Base-by-base conservation (phyloP, 768 basidiomycete genomes). In the Fibroporia radiculosa region DNA sequence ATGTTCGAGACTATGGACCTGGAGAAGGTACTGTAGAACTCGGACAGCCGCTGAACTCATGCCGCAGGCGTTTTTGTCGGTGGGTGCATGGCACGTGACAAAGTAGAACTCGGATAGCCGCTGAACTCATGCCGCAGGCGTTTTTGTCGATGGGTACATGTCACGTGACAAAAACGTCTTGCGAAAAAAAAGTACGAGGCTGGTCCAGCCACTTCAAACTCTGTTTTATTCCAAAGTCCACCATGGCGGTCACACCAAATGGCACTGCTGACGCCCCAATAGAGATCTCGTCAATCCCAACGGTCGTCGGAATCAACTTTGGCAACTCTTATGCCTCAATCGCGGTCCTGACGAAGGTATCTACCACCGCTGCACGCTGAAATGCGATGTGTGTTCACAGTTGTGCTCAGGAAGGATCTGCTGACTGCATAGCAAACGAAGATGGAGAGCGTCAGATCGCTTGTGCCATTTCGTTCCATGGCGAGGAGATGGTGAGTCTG, bases 361-460 rank as follows among this genome's bases (percentile, higher is more conserved):
- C 22, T 13, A 27, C 24, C 28, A 20, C 33, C 42, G 20, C 27
- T 35, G 36, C 40, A 34, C 1, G 10, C n/a, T n/a, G n/a, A n/a
- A n/a, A n/a, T n/a, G n/a, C n/a, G n/a, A n/a, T n/a, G n/a, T 24
- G 3, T 35, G 12, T 11, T 7, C 20, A 42, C n/a, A 34, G 18
- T 31, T n/a, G 28, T 4, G 0, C 31, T 18, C 45, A 93, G 91
- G 92, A 96, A 66, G 89, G 89, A 11, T 70, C 86, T 24, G 84
- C 93, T 33, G 89, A 93, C 59, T 95, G 90, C 61, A 97, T 98
- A 49, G 96, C 93, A 4, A 98, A 97, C 62, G 93, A 98, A 61
- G 95, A 98, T 61, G 95, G 96, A 24, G 95, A 97, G 61, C 84
- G 96, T 25, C 95, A 99, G 68, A 98, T 99, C 57, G 92, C 92